phyloP scores from a whole-genome alignment of 305 asterid species.

The Fraxinus sp. region DNA sequence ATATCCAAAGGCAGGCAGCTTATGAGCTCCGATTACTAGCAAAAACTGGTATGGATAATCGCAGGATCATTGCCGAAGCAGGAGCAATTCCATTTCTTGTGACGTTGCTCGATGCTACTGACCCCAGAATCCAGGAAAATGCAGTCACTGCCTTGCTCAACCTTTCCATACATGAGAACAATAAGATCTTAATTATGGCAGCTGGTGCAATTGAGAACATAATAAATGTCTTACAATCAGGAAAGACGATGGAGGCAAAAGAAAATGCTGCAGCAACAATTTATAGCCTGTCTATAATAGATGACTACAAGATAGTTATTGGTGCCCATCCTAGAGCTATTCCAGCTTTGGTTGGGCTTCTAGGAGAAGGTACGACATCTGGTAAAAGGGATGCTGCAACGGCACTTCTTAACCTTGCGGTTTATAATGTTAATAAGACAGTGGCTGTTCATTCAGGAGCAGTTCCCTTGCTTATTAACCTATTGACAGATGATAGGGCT shows the following conservation, averaged over 20 bases:
- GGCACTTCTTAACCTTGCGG: slow-evolving; percentile 71
- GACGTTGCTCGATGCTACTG: slow-evolving; percentile 47
- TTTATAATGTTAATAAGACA: slow-evolving; percentile 49
- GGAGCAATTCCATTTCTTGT: slow-evolving; percentile 82
- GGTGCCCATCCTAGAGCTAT: slow-evolving; percentile 64
- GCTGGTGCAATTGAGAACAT: slow-evolving; percentile 70
- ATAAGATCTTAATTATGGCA: slow-evolving; percentile 66
- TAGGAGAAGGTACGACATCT: slow-evolving; percentile 62
- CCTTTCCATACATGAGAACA: slow-evolving; percentile 72
- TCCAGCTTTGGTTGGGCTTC: slow-evolving; percentile 59
- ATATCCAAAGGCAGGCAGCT: slow-evolving; percentile 76
- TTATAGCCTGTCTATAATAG: slow-evolving; percentile 69
- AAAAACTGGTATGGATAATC: slow-evolving; percentile 82
- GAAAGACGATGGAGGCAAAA: slow-evolving; percentile 69
- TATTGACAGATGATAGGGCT: slow-evolving; percentile 71
- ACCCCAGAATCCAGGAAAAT: slow-evolving; percentile 71
- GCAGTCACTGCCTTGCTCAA: slow-evolving; percentile 81
- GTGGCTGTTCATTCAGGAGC: slow-evolving; percentile 58
- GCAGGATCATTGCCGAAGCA: slow-evolving; percentile 75
- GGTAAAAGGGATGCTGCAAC: slow-evolving; percentile 78
- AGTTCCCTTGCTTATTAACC: slow-evolving; percentile 61
- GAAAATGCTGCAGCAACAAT: slow-evolving; percentile 85
- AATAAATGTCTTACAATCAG: slow-evolving; percentile 49
- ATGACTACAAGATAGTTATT: slow-evolving; percentile 54
- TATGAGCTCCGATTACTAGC: slow-evolving; percentile 75